phyloP scores from a whole-genome alignment of 164 flowering plant species.

The Berberis vulgaris region DNA sequence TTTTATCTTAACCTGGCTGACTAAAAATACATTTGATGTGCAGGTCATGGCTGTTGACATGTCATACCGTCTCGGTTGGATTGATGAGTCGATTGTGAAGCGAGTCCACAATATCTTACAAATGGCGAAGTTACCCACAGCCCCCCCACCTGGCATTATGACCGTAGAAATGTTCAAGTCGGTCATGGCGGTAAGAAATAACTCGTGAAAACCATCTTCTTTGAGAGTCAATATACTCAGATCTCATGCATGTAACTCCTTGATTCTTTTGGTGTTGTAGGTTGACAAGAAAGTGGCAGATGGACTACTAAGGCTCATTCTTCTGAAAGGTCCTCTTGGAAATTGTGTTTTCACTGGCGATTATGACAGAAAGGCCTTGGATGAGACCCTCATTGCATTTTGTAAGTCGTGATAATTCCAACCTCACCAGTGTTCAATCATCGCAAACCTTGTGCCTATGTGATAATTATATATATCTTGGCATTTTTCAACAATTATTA shows the following conservation, averaged over 20 bases:
- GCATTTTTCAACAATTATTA: no score
- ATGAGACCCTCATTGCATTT: constrained; percentile 80
- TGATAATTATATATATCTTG: no score
- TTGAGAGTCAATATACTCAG: background rate
- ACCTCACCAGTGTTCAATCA: no score
- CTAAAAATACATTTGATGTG: background rate
- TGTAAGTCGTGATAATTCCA: constrained; percentile 45
- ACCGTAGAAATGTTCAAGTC: constrained; percentile 92
- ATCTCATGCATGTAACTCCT: background rate
- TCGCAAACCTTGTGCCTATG: no score
- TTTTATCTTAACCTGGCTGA: background rate
- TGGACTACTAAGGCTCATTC: constrained; percentile 89
- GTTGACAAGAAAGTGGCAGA: constrained; percentile 99
- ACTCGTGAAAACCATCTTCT: background rate
- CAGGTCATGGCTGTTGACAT: constrained; percentile 99
- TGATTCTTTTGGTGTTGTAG: constrained; percentile 23
- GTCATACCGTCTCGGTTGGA: constrained; percentile 99
- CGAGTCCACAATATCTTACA: constrained; percentile 53
- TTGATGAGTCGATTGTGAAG: constrained; percentile 71
- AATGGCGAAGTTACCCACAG: constrained; percentile 75
- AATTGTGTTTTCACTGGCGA: constrained; percentile 95
- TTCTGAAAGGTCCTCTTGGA: constrained; percentile 89
- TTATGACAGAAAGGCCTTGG: constrained; percentile 75
- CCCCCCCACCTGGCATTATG: constrained; percentile 71
- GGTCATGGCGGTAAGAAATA: constrained; percentile 76